A percentile compares a stretch with the other conserved stretches of the same genome.
These are phyloP conservation scores for Tausonia pullulans DNA, from an alignment of 1,284 basidiomycete species.

Conservation along the genomic window DNA sequence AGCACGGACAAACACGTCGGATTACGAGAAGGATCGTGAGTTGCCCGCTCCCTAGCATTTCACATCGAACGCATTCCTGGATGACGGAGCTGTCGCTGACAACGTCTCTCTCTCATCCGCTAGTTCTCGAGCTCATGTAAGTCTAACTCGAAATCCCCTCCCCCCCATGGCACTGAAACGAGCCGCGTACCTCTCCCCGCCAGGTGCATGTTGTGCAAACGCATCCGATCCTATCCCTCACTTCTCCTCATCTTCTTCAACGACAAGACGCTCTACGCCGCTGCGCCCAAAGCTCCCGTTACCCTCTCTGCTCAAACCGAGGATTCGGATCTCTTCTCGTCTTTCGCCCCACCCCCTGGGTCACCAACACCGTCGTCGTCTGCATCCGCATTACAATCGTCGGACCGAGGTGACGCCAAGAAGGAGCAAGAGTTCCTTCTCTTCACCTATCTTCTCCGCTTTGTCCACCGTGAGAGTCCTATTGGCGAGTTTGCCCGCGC, in stretches of 20 bases:
- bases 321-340: conserved; percentile 50
- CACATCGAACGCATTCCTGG: too few species aligned
- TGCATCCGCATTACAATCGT: conserved; percentile 28
- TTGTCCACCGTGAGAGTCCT: conserved; percentile 85
- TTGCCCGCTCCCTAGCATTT: conserved; percentile 17
- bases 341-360: conserved; percentile 25
- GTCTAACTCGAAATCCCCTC: not conserved
- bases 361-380: conserved; percentile 49
- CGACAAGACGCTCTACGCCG: conserved; percentile 46
- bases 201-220: conserved; percentile 70
- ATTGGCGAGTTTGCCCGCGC: conserved; percentile 90
- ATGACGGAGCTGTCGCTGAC: not conserved
- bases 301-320: conserved; percentile 37
- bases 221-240: conserved; percentile 77
- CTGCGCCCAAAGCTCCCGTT: too few species aligned
- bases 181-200: not conserved
- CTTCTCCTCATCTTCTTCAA: conserved; percentile 93
- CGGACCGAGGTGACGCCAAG: conserved; percentile 41
- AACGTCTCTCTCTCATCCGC: not conserved
- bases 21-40: conserved; percentile 75
- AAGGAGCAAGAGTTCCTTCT: conserved; percentile 88
- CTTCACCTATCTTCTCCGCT: conserved; percentile 90
- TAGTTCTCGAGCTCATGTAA: conserved; percentile 69
- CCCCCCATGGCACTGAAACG: not conserved
- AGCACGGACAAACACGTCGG: conserved; percentile 56